Evolutionary conservation across 345 rosid genomes (phyloP).

Genomic region (Stellera chamaejasme): DNA sequence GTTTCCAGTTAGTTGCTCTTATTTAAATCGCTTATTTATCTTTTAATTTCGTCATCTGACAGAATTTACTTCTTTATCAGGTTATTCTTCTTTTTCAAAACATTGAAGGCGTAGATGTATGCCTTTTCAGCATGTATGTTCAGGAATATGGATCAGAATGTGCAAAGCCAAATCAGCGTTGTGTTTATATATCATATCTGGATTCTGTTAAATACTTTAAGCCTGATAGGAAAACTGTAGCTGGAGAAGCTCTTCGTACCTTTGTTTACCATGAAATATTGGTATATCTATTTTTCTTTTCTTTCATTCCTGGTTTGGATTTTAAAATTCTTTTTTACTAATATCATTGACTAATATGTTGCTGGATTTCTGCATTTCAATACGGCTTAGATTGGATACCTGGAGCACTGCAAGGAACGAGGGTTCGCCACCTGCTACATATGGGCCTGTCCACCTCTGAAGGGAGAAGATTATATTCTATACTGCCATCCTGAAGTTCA

Average conservation of each 20-base stretch:
- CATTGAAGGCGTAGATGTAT: slow-evolving; percentile 85
- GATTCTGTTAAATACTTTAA: slow-evolving; percentile 93
- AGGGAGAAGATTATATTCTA: slow-evolving; percentile 86
- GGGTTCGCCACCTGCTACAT: slow-evolving; percentile 84
- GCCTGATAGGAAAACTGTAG: slow-evolving; percentile 51
- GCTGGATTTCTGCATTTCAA: slow-evolving; percentile 4
- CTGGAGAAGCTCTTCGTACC: slow-evolving; percentile 84
- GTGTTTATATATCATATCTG: slow-evolving; percentile 71
- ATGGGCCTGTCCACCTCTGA: slow-evolving; percentile 90
- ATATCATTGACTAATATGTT: slow-evolving; percentile 3
- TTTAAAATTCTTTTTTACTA: background rate
- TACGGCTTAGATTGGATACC: slow-evolving; percentile 68
- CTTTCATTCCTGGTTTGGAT: background rate
- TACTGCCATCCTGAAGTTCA: slow-evolving; percentile 90
- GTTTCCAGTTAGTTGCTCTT: background rate
- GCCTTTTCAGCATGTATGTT: slow-evolving; percentile 78
- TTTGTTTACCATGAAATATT: slow-evolving; percentile 89
- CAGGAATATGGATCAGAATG: slow-evolving; percentile 93
- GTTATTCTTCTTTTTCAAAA: slow-evolving; percentile 79
- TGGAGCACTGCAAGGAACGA: slow-evolving; percentile 77
- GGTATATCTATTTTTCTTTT: slow-evolving; percentile 29
- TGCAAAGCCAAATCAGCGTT: slow-evolving; percentile 74
- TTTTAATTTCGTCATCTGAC: background rate
- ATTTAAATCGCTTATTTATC: background rate
- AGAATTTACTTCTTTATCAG: slow-evolving; percentile 36